Percentiles rank a stretch among this genome's conserved stretches.
Conservation (phyloP, 176 grass and related monocot species). For the Ananas comosus region DNA sequence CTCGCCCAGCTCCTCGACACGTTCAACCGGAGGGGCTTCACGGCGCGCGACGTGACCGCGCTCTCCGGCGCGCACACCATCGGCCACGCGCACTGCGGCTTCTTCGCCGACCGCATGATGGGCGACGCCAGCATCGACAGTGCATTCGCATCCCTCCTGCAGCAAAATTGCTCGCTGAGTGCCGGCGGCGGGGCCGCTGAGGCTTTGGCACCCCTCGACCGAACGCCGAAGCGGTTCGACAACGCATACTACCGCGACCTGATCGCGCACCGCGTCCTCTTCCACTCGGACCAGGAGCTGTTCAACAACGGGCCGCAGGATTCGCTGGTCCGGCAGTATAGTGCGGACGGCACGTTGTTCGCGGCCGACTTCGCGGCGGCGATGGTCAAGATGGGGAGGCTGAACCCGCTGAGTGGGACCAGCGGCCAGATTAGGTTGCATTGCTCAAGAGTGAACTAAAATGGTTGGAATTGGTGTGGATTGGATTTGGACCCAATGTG, state of each 20-base stretch:
- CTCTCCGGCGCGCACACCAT: conserved; percentile 68
- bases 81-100: conserved; percentile 34
- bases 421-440: conserved; percentile 69
- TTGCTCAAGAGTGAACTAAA: conserved; percentile 57
- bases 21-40: conserved; percentile 40
- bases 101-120: conserved; percentile 45
- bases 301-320: conserved; percentile 59
- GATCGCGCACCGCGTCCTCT: conserved; percentile 36
- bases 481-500: neutral
- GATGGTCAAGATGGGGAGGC: conserved; percentile 55
- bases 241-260: conserved; percentile 58
- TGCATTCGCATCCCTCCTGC: conserved; percentile 15
- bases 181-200: conserved; percentile 21
- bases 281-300: conserved; percentile 83
- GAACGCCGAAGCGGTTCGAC: conserved; percentile 35
- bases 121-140: conserved; percentile 36
- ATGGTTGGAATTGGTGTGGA: neutral
- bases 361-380: conserved; percentile 41
- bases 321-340: conserved; percentile 39
- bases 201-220: conserved; percentile 30
- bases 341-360: conserved; percentile 40
- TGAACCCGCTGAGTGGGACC: conserved; percentile 34
- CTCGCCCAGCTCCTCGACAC: conserved; percentile 15
- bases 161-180: conserved; percentile 16
- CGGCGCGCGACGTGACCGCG: conserved; percentile 51